Evolutionary conservation across 2,329 filamentous ascomycete species (phyloP).

Genomic region (Drechslera avenae): DNA sequence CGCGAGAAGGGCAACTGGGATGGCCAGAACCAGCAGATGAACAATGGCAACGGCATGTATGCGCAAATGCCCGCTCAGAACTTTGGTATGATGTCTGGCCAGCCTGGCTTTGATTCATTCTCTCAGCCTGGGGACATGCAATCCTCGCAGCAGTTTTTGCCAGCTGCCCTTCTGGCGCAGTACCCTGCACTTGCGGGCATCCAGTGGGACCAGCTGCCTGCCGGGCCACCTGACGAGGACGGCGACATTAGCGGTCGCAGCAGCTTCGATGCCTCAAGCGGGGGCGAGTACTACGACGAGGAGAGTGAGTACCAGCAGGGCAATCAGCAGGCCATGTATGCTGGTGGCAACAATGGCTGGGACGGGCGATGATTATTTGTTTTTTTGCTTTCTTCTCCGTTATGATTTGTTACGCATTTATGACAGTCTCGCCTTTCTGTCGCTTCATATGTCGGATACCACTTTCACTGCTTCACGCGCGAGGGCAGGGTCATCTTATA

Average conservation of each 20-base stretch:
- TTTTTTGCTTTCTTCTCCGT: neutral
- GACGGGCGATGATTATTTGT: constrained; percentile 13
- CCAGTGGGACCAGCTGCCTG: constrained; percentile 79
- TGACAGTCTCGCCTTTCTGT: constrained; percentile 10
- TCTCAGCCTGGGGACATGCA: constrained; percentile 34
- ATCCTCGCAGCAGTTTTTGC: constrained; percentile 60
- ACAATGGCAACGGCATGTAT: constrained; percentile 52
- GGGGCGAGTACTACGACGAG: constrained; percentile 72
- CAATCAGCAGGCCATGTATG: constrained; percentile 35
- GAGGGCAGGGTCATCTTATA: constrained; percentile 17
- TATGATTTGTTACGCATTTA: constrained; percentile 11
- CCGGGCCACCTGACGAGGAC: constrained; percentile 61
- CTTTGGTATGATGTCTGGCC: constrained; percentile 42
- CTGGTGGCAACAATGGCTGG: constrained; percentile 41
- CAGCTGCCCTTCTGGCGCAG: constrained; percentile 84
- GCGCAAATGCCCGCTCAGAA: constrained; percentile 37
- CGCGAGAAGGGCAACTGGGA: constrained; percentile 72
- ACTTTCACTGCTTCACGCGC: constrained; percentile 20
- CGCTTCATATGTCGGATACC: constrained; percentile 21
- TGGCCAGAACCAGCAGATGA: constrained; percentile 62
- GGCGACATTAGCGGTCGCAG: constrained; percentile 75
- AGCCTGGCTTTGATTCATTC: constrained; percentile 43
- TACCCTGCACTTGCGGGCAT: constrained; percentile 91
- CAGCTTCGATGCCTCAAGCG: constrained; percentile 75
- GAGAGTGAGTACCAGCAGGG: constrained; percentile 59